phyloP scores from a whole-genome alignment of 2,329 filamentous ascomycete species.

The Trichoderma endophyticum region DNA sequence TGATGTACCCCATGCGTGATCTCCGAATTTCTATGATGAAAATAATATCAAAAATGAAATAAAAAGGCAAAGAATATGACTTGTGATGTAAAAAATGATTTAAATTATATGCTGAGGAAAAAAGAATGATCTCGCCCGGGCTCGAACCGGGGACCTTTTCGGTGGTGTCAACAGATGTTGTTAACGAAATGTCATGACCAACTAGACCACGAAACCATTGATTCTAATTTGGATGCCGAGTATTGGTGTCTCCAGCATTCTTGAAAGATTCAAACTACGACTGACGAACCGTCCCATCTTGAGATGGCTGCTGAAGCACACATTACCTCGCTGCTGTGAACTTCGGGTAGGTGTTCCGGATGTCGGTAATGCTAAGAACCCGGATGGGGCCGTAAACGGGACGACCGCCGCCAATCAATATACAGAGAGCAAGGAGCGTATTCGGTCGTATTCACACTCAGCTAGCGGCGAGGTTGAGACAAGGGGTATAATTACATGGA shows the following conservation, averaged over 20 bases:
- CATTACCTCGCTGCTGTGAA: background rate
- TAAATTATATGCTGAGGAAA: background rate
- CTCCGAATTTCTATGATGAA: too few relatives aligned
- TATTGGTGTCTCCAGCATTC: background rate
- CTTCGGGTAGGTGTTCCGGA: background rate
- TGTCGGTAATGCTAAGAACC: background rate
- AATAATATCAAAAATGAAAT: background rate
- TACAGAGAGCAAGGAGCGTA: background rate
- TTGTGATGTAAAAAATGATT: background rate
- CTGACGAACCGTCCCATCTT: background rate
- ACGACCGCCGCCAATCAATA: background rate
- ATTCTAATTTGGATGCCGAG: background rate
- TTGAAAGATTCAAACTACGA: background rate
- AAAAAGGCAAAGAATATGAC: background rate
- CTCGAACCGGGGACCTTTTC: slow-evolving; percentile 22
- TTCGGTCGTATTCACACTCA: background rate
- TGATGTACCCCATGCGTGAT: background rate
- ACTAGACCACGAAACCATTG: slow-evolving; percentile 20
- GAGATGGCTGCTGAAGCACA: background rate
- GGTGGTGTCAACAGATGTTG: slow-evolving; percentile 20
- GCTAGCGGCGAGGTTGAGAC: background rate
- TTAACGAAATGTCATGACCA: slow-evolving; percentile 21
- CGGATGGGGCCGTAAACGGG: background rate
- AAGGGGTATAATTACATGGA: background rate
- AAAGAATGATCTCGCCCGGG: slow-evolving; percentile 18